Percentiles rank a stretch among this genome's conserved stretches.
phyloP scores from a whole-genome alignment of 345 rosid species.

The Psidium guajava region DNA sequence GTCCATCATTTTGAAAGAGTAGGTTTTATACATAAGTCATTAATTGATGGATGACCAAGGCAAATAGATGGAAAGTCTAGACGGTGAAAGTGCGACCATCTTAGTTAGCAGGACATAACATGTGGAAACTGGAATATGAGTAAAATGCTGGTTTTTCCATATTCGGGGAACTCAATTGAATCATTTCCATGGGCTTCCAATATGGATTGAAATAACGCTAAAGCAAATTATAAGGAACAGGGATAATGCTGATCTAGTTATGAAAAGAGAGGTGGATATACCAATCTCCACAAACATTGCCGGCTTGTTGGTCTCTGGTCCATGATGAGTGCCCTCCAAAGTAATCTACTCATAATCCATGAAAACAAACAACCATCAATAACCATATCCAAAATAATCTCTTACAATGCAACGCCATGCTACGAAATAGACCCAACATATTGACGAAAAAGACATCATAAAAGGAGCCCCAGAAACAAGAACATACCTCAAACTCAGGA shows the following conservation, averaged over 20 bases:
- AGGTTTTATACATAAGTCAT: background rate
- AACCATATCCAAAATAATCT: background rate
- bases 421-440: background rate
- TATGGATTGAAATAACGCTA: background rate
- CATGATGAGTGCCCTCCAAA: slow-evolving; percentile 93
- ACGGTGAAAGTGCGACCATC: background rate
- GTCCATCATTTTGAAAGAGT: background rate
- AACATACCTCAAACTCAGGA: slow-evolving; percentile 90
- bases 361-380: background rate
- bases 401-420: background rate
- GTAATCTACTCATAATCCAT: slow-evolving; percentile 40
- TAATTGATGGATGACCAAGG: background rate
- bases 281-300: slow-evolving; percentile 93
- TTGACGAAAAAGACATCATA: background rate
- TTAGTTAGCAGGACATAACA: background rate
- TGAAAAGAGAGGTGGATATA: slow-evolving; percentile 1
- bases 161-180: background rate
- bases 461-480: background rate
- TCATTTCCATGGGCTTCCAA: background rate
- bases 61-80: background rate
- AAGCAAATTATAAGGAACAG: background rate
- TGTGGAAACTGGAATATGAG: background rate
- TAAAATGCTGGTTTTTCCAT: background rate
- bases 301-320: slow-evolving; percentile 72
- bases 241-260: background rate